Evolutionary conservation across 495 filamentous ascomycete species (phyloP).

Genomic region (Oleoguttula mirabilis): DNA sequence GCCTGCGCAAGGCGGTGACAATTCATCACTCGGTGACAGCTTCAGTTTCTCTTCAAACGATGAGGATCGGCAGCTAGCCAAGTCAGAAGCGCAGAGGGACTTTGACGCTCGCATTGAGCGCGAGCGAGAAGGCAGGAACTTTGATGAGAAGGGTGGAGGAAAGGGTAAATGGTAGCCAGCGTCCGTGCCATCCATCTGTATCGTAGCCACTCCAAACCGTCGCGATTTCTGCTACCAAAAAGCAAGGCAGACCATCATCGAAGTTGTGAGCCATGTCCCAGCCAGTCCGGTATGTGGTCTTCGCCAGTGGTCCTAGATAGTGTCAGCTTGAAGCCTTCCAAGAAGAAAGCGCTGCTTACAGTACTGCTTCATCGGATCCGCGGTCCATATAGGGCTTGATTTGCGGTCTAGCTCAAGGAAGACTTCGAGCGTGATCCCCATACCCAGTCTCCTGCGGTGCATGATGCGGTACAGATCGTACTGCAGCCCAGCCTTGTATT

Average conservation of each 20-base stretch:
- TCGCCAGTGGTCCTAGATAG: background rate
- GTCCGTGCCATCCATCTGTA: no score
- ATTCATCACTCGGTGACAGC: slow-evolving; percentile 23
- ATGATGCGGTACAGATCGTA: no score
- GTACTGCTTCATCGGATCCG: no score
- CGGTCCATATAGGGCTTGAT: no score
- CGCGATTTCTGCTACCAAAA: background rate
- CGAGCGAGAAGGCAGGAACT: slow-evolving; percentile 27
- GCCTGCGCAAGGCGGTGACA: background rate
- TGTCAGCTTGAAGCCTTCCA: background rate
- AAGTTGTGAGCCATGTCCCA: background rate
- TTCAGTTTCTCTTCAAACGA: slow-evolving; percentile 34
- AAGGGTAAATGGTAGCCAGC: slow-evolving; percentile 1
- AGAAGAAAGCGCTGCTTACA: no score
- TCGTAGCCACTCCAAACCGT: background rate
- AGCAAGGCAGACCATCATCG: background rate
- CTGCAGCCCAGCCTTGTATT: no score
- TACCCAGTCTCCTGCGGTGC: no score
- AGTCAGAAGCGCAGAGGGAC: slow-evolving; percentile 39
- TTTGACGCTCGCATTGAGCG: slow-evolving; percentile 41
- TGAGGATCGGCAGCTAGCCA: slow-evolving; percentile 33
- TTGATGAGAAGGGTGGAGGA: slow-evolving; percentile 11
- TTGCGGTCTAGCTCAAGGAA: no score
- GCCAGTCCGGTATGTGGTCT: background rate
- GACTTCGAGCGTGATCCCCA: no score